A percentile compares a stretch with the other conserved stretches of the same genome.
These are phyloP conservation scores for Amylostereum chailletii DNA, from an alignment of 1,284 basidiomycete species.

Conservation along the genomic window DNA sequence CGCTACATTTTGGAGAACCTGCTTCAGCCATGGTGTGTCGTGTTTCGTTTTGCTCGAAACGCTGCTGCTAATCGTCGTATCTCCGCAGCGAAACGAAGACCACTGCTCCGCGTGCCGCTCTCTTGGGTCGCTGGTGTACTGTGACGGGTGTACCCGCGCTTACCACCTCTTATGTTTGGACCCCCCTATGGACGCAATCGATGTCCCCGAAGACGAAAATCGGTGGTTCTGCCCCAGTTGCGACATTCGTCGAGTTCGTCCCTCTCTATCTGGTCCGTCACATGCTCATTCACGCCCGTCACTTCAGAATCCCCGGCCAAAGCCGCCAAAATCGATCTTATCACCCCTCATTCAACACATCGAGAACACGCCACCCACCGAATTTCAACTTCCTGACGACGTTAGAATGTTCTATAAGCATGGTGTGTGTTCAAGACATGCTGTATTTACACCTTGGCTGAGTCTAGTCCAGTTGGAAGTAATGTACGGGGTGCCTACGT, in stretches of 20 bases:
- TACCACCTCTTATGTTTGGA: conserved; percentile 97
- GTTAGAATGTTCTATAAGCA: conserved; percentile 83
- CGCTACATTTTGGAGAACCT: conserved; percentile 17
- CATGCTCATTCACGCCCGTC: conserved; percentile 7
- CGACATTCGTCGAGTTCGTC: conserved; percentile 43
- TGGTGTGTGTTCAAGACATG: conserved; percentile 36
- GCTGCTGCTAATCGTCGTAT: conserved; percentile 15
- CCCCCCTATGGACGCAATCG: conserved; percentile 85
- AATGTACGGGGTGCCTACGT: conserved; percentile 71
- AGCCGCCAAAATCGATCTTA: conserved; percentile 53
- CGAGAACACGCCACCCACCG: conserved; percentile 59
- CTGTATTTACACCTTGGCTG: conserved; percentile 9
- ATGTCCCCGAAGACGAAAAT: conserved; percentile 75
- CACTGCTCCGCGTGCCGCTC: conserved; percentile 89
- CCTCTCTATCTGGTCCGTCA: conserved; percentile 3
- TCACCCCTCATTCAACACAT: conserved; percentile 63
- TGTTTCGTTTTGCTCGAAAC: conserved; percentile 6
- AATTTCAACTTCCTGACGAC: conserved; percentile 87
- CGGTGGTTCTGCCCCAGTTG: conserved; percentile 91
- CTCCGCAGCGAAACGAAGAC: conserved; percentile 77
- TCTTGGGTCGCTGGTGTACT: conserved; percentile 80
- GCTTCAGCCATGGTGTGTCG: conserved; percentile 19
- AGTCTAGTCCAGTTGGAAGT: conserved; percentile 49
- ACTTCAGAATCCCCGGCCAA: conserved; percentile 54
- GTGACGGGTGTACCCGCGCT: conserved; percentile 92